phyloP scores from a whole-genome alignment of 1,284 basidiomycete genomes.

The Apiotrichum siamense region DNA sequence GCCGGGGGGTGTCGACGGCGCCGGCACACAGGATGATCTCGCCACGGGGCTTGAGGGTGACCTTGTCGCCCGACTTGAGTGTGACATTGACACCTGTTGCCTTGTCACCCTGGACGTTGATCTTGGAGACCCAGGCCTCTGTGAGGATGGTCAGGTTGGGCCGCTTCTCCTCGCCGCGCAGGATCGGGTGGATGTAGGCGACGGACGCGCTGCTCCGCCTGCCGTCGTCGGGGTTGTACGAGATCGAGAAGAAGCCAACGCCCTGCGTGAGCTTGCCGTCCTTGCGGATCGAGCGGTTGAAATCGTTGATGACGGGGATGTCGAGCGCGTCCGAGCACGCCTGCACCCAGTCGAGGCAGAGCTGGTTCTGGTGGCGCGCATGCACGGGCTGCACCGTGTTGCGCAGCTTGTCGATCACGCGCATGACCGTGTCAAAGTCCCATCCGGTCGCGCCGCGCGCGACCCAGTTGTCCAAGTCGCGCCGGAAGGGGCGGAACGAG shows the following conservation, averaged over 20 bases:
- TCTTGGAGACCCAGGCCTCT: constrained; percentile 17
- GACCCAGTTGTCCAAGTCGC: constrained; percentile 17
- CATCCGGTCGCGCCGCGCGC: constrained; percentile 7
- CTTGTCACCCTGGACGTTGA: constrained; percentile 10
- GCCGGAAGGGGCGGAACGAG: constrained; percentile 17
- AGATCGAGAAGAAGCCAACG: constrained; percentile 18
- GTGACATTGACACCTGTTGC: constrained; percentile 20
- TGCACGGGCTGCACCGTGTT: constrained; percentile 17
- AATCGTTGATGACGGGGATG: constrained; percentile 17
- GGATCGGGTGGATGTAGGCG: constrained; percentile 19
- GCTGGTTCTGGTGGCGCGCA: constrained; percentile 15
- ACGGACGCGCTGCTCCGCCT: constrained; percentile 7
- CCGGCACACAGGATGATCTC: constrained; percentile 52
- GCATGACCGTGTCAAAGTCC: constrained; percentile 16
- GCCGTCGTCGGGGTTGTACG: constrained; percentile 21
- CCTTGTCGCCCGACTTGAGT: constrained; percentile 10
- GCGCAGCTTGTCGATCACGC: constrained; percentile 17
- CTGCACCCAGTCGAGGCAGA: constrained; percentile 13
- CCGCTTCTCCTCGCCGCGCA: constrained; percentile 17
- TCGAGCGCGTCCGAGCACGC: constrained; percentile 10
- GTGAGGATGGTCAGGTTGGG: constrained; percentile 20
- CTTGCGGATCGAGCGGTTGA: constrained; percentile 11
- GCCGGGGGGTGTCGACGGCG: constrained; percentile 57
- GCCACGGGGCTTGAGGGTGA: constrained; percentile 44
- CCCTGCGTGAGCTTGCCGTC: constrained; percentile 12